These are phyloP conservation scores for Perkinsus olseni DNA, from an alignment of 169 alveolate genomes.

Conservation along the genomic window DNA sequence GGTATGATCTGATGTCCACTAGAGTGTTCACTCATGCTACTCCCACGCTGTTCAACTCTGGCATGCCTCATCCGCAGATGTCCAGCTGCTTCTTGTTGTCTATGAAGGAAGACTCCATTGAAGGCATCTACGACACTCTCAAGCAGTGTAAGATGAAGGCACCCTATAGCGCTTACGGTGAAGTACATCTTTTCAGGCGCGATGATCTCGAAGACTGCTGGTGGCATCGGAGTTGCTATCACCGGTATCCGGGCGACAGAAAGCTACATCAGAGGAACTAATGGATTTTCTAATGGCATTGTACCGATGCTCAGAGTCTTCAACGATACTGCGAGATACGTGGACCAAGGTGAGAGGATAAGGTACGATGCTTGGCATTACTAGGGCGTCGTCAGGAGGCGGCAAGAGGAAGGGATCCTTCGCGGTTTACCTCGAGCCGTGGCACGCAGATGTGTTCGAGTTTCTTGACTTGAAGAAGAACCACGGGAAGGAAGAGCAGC, in stretches of 20 bases:
- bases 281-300: slow-evolving; percentile 94
- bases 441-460: slow-evolving; percentile 97
- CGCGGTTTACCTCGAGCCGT: slow-evolving; percentile 97
- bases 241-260: slow-evolving; percentile 90
- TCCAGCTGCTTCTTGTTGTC: slow-evolving; percentile 87
- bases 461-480: slow-evolving; percentile 87
- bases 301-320: slow-evolving; percentile 96
- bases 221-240: slow-evolving; percentile 96
- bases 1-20: slow-evolving; percentile 68
- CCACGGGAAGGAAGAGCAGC: slow-evolving; percentile 94
- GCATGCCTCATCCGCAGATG: slow-evolving; percentile 93
- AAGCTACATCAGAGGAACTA: slow-evolving; percentile 93
- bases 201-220: slow-evolving; percentile 92
- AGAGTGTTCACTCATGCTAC: slow-evolving; percentile 97
- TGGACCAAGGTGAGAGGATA: slow-evolving; percentile 69
- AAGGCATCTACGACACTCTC: slow-evolving; percentile 91
- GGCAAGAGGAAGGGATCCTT: slow-evolving; percentile 96
- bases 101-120: slow-evolving; percentile 91
- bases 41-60: slow-evolving; percentile 96
- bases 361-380: too few species aligned
- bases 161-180: too few species aligned
- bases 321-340: slow-evolving; percentile 88
- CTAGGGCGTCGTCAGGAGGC: slow-evolving; percentile 45
- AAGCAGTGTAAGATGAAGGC: slow-evolving; percentile 47
- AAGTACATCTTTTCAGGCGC: slow-evolving; percentile 58